Conservation (phyloP, 2,329 filamentous ascomycete genomes). For the Penicillium capsulatum region DNA sequence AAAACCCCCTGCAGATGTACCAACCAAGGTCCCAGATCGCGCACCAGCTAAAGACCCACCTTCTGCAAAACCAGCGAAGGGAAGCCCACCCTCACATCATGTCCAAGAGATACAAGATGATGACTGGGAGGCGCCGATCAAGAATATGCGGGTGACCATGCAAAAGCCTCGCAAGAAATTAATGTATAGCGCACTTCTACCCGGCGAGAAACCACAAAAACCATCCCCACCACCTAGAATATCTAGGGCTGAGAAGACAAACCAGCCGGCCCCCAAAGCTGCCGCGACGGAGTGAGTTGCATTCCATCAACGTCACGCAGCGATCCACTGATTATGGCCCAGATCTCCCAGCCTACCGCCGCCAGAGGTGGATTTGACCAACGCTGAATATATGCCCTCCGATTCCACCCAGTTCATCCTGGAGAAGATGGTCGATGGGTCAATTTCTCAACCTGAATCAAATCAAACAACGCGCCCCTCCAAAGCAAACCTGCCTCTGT, state of each 20-base stretch:
- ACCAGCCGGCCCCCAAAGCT: constrained; percentile 3
- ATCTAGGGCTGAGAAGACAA: constrained; percentile 6
- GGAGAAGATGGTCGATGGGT: constrained; percentile 21
- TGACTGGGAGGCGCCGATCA: constrained; percentile 9
- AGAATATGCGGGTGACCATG: constrained; percentile 30
- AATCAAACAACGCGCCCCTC: not conserved
- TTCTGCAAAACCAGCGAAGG: not conserved
- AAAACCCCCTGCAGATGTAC: too few relatives aligned
- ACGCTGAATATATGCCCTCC: constrained; percentile 26
- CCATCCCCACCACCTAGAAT: constrained; percentile 7
- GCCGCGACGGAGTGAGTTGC: constrained; percentile 27
- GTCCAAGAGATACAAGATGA: too few relatives aligned
- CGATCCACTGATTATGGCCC: constrained; percentile 9
- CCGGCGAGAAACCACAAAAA: constrained; percentile 16
- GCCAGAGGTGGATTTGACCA: constrained; percentile 9
- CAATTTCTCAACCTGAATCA: not conserved
- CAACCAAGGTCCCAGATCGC: too few relatives aligned
- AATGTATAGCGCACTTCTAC: constrained; percentile 40
- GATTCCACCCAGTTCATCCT: constrained; percentile 29
- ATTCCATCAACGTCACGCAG: constrained; percentile 13
- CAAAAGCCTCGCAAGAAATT: constrained; percentile 42
- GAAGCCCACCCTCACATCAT: not conserved
- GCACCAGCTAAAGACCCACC: too few relatives aligned
- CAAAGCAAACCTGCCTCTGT: not conserved
- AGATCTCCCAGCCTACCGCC: constrained; percentile 3